phyloP scores from a whole-genome alignment of 2,329 filamentous ascomycete genomes.

The Clonostachys sp. region DNA sequence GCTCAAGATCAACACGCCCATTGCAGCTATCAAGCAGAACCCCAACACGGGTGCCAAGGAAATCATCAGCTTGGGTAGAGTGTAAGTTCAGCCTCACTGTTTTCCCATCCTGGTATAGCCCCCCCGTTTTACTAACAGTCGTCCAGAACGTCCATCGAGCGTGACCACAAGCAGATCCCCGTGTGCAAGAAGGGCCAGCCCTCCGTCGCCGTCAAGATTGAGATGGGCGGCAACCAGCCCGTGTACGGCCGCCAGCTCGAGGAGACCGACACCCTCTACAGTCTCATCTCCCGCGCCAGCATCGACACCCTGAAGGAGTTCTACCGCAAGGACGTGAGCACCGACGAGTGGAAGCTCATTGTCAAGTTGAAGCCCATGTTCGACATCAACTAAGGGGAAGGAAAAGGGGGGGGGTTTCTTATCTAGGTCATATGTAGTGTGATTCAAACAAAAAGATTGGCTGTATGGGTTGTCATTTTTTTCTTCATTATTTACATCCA shows the following conservation, averaged over 20 bases:
- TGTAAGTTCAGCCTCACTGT: conserved; percentile 57
- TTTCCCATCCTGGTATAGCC: background rate
- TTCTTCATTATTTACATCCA: background rate
- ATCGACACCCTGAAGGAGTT: conserved; percentile 97
- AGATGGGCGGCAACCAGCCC: conserved; percentile 87
- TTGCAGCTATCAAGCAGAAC: conserved; percentile 82
- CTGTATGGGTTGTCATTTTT: background rate
- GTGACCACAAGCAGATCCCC: conserved; percentile 91
- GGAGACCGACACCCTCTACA: conserved; percentile 85
- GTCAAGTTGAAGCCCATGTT: conserved; percentile 94
- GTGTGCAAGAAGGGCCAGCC: conserved; percentile 95
- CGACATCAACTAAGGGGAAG: conserved; percentile 65
- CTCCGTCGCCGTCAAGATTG: conserved; percentile 97
- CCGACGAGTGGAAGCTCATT: conserved; percentile 92
- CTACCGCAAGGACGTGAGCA: conserved; percentile 80
- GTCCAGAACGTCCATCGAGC: conserved; percentile 83
- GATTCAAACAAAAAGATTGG: background rate
- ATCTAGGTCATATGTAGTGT: background rate
- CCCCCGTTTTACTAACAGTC: conserved; percentile 13
- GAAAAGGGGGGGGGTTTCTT: background rate
- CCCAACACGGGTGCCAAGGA: conserved; percentile 77
- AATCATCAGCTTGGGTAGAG: conserved; percentile 80
- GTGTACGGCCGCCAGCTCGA: conserved; percentile 93
- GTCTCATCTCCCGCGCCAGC: conserved; percentile 76
- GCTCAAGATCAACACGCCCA: conserved; percentile 81